Evolutionary conservation across 805 yeast species (phyloP).

Genomic region (Metschnikowia anglica): DNA sequence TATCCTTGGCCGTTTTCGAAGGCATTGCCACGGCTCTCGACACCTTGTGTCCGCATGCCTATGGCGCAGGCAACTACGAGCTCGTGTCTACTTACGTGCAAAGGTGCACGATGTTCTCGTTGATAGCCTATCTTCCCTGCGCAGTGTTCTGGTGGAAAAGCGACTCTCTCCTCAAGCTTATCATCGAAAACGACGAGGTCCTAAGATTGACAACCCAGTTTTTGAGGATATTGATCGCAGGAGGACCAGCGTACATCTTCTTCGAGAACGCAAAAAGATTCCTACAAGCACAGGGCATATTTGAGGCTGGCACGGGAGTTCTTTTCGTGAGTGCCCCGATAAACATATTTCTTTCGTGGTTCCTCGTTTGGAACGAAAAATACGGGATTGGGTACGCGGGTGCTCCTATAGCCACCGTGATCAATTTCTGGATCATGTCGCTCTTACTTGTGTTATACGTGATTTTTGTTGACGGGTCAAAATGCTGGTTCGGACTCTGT

Average conservation of each 20-base stretch:
- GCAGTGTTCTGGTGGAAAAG: slow-evolving; percentile 43
- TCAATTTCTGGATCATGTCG: slow-evolving; percentile 44
- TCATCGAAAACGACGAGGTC: slow-evolving; percentile 37
- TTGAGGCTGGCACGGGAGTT: slow-evolving; percentile 48
- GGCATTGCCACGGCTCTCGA: slow-evolving; percentile 48
- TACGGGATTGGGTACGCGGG: slow-evolving; percentile 44
- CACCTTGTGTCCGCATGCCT: slow-evolving; percentile 47
- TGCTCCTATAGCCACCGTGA: slow-evolving; percentile 43
- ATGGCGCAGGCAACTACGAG: slow-evolving; percentile 43
- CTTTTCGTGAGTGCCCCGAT: slow-evolving; percentile 43
- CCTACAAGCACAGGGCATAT: slow-evolving; percentile 47
- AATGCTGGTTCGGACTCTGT: slow-evolving; percentile 67
- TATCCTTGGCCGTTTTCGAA: slow-evolving; percentile 45
- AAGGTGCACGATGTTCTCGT: slow-evolving; percentile 35
- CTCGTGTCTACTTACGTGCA: slow-evolving; percentile 40
- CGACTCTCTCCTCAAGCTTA: slow-evolving; percentile 25
- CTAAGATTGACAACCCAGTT: slow-evolving; percentile 34
- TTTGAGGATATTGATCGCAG: slow-evolving; percentile 35
- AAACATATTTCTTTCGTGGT: slow-evolving; percentile 40
- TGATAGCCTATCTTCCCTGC: slow-evolving; percentile 38
- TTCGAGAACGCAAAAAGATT: slow-evolving; percentile 44
- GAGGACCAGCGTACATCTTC: slow-evolving; percentile 45
- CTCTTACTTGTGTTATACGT: slow-evolving; percentile 37
- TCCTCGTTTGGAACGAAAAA: slow-evolving; percentile 42
- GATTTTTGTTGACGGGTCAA: slow-evolving; percentile 52